Evolutionary conservation across 106 monocot species (phyloP), one percentile per base, ranked within the genome.

Genomic region (Hemerocallis citrina): DNA sequence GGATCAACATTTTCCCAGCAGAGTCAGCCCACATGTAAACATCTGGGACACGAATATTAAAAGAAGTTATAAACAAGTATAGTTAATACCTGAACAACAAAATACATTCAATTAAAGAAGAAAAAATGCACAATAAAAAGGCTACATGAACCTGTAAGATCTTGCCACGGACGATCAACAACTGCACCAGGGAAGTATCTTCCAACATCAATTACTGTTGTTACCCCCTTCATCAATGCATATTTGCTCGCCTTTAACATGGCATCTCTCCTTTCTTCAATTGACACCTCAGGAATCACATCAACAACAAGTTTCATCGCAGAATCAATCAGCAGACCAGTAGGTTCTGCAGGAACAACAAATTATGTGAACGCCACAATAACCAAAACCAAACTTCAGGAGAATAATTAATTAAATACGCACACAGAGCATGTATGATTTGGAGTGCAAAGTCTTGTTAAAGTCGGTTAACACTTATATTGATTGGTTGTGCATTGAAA

Each of bases 11-110:
- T 73, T 91, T 79, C 12, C 75, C 87, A 55, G 69, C 19, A 52
- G 84, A 81, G 77, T 87, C 77, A 57, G 96, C 96, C 90, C 86
- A 90, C 70, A 71, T 52, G 42, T 91, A 96, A 43, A 96, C 79
- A 66, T 91, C 96, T 96, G 75, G 16, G 9, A 42, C 54, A 66
- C 9, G 34, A 52, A 30, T 22, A 37, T 23, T 35, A 55, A 32
- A 32, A 1, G 33, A 54, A 31, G 23, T 16, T 16, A 31, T 31
- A 54, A 28, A 54, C 31, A 54, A 54, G 16, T 54, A 16, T 31
- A 19, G 6, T 30, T 59, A 23, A 25, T 34, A 59, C 13, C 12
- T 17, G 33, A 22, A 35, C 12, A 38, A 33, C 25, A 25, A 25
- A 50, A 50, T 6, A 16, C 16, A n/a, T 34, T 59, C 4, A 49